Conservation (phyloP, 2,329 filamentous ascomycete species). For the Phyllosticta citrichinensis region DNA sequence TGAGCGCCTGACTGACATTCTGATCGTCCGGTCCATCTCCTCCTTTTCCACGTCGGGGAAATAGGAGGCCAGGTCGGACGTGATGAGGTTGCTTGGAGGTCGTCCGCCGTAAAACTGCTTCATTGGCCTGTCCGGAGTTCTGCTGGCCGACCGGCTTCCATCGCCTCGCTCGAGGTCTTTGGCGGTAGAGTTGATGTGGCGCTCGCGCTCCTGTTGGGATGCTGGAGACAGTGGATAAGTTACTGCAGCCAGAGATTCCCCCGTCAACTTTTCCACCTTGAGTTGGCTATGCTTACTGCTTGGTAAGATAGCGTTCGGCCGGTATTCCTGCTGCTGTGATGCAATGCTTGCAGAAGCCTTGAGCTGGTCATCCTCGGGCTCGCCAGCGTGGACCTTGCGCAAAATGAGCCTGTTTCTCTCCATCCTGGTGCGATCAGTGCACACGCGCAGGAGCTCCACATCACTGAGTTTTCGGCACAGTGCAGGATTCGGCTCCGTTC, state of each 20-base stretch:
- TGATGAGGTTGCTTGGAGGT: conserved; percentile 93
- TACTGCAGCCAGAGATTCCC: conserved; percentile 76
- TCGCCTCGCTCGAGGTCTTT: conserved; percentile 39
- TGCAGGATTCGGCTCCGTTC: conserved; percentile 69
- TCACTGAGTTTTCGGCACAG: conserved; percentile 78
- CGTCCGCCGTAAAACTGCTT: conserved; percentile 83
- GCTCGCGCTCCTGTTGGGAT: conserved; percentile 55
- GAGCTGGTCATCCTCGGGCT: conserved; percentile 79
- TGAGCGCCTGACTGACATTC: conserved; percentile 82
- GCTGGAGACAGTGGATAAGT: conserved; percentile 81
- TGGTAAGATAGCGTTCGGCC: conserved; percentile 48
- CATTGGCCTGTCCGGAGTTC: conserved; percentile 42
- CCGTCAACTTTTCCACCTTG: conserved; percentile 82
- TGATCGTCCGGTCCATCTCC: conserved; percentile 90
- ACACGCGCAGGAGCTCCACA: conserved; percentile 80
- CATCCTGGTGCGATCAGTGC: conserved; percentile 72
- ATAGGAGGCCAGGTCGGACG: conserved; percentile 90
- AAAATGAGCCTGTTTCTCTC: conserved; percentile 88
- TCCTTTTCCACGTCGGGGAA: conserved; percentile 92
- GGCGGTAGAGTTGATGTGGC: conserved; percentile 47
- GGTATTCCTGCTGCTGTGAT: conserved; percentile 66
- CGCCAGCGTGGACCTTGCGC: conserved; percentile 81
- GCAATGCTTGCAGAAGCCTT: conserved; percentile 82
- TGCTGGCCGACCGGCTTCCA: conserved; percentile 21
- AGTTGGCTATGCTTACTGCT: conserved; percentile 68